These are phyloP conservation scores for Acrodontium crateriforme DNA, from an alignment of 2,329 filamentous ascomycete genomes.

Conservation along the genomic window DNA sequence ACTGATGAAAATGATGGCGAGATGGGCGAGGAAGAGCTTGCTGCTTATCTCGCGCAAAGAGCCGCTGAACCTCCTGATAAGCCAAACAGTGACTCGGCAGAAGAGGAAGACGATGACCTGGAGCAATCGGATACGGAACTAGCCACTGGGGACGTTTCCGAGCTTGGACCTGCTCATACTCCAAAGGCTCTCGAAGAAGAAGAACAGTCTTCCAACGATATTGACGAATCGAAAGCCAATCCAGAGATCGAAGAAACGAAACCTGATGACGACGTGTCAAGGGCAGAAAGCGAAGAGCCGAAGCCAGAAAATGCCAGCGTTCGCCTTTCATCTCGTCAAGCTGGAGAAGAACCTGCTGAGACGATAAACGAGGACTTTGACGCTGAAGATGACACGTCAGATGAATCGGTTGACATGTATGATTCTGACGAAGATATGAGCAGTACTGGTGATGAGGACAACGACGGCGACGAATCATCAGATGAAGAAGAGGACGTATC, in stretches of 20 bases:
- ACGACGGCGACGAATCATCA: conserved; percentile 15
- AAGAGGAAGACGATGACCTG: conserved; percentile 6
- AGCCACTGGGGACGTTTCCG: conserved; percentile 1
- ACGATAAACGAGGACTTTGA: no score
- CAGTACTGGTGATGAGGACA: conserved; percentile 22
- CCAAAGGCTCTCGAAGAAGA: conserved; percentile 2
- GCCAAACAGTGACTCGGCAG: conserved; percentile 7
- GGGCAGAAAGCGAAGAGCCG: not conserved
- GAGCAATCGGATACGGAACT: conserved; percentile 2
- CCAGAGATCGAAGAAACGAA: conserved; percentile 2
- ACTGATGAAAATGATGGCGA: conserved; percentile 34
- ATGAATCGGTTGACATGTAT: conserved; percentile 26
- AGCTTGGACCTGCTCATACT: not conserved
- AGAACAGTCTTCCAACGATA: conserved; percentile 4
- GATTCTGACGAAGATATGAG: conserved; percentile 25
- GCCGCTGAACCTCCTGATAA: conserved; percentile 16
- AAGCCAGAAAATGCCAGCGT: no score
- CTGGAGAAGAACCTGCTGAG: conserved; percentile 11
- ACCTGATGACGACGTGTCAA: conserved; percentile 1
- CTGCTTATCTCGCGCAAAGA: conserved; percentile 16
- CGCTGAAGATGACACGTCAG: conserved; percentile 24
- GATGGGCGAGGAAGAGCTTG: conserved; percentile 39
- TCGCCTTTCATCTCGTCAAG: not conserved
- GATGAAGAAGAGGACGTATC: conserved; percentile 14
- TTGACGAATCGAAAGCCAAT: conserved; percentile 1